A percentile compares a stretch with the other conserved stretches of the same genome.
Conservation (phyloP, 148 eudicot genomes). For the Camellia lanceoleosa region DNA sequence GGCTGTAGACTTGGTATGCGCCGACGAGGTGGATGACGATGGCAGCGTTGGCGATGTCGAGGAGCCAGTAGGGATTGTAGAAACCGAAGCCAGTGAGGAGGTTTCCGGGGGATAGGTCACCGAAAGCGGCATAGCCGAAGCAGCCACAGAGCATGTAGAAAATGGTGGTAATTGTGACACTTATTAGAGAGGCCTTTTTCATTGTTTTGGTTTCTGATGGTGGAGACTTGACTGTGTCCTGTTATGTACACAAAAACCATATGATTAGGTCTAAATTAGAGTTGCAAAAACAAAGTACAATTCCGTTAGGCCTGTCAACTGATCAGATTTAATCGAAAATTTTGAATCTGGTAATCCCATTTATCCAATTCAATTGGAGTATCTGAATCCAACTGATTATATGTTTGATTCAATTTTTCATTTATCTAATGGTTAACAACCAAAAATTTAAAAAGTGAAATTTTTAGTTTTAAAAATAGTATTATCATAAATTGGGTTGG, state of each 20-base stretch:
- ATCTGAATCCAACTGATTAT: no score
- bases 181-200: conserved; percentile 37
- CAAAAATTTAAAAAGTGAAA: no score
- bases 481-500: no score
- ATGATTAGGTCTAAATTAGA: no score
- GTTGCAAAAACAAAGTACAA: no score
- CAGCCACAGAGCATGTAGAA: conserved; percentile 52
- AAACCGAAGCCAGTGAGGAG: conserved; percentile 48
- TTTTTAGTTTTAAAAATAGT: no score
- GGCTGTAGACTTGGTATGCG: conserved; percentile 44
- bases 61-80: conserved; percentile 45
- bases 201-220: conserved; percentile 45
- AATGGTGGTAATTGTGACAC: conserved; percentile 38
- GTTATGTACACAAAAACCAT: not conserved
- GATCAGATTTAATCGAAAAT: no score
- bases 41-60: conserved; percentile 42
- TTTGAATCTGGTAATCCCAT: no score
- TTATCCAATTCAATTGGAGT: no score
- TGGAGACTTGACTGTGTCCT: conserved; percentile 51
- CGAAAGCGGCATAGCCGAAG: conserved; percentile 49
- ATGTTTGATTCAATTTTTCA: no score
- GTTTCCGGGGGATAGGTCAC: conserved; percentile 42
- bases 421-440: no score
- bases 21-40: conserved; percentile 40
- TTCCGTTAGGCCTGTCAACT: no score